Conservation (phyloP, 768 basidiomycete genomes). For the Lentinula lateritia region DNA sequence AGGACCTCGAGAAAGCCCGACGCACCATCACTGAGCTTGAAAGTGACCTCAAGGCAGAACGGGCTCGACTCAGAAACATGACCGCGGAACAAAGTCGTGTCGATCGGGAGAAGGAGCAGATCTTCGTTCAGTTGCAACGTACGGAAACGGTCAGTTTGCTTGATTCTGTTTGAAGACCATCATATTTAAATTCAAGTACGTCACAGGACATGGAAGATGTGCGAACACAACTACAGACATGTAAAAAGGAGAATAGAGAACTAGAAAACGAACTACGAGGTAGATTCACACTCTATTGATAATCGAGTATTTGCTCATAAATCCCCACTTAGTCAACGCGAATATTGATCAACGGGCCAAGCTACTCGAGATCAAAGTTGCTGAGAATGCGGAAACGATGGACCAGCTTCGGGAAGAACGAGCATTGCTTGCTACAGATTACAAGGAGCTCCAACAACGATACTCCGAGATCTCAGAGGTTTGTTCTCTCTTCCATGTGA, state of each 20-base stretch:
- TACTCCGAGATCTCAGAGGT: slow-evolving; percentile 68
- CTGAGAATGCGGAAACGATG: slow-evolving; percentile 65
- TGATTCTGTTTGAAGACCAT: neutral
- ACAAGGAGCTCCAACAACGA: slow-evolving; percentile 67
- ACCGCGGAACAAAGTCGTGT: slow-evolving; percentile 57
- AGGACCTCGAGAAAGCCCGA: slow-evolving; percentile 69
- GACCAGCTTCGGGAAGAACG: slow-evolving; percentile 77
- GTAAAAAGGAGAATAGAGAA: slow-evolving; percentile 70
- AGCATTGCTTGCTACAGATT: slow-evolving; percentile 58
- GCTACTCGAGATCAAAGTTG: slow-evolving; percentile 58
- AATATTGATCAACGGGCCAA: slow-evolving; percentile 72
- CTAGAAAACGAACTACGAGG: slow-evolving; percentile 73
- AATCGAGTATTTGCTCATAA: neutral
- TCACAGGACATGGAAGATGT: slow-evolving; percentile 76
- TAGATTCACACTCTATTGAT: slow-evolving; percentile 20
- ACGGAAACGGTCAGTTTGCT: slow-evolving; percentile 58
- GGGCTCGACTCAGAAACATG: slow-evolving; percentile 57
- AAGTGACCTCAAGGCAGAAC: slow-evolving; percentile 63
- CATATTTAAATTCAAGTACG: neutral
- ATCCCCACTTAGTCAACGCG: slow-evolving; percentile 40
- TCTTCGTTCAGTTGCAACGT: slow-evolving; percentile 58
- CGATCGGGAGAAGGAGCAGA: slow-evolving; percentile 59
- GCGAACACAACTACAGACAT: slow-evolving; percentile 56
- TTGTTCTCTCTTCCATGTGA: neutral
- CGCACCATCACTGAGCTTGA: slow-evolving; percentile 65